Evolutionary conservation across 371 early-diverging fungal species (phyloP).

Genomic region (Blakeslea trispora): DNA sequence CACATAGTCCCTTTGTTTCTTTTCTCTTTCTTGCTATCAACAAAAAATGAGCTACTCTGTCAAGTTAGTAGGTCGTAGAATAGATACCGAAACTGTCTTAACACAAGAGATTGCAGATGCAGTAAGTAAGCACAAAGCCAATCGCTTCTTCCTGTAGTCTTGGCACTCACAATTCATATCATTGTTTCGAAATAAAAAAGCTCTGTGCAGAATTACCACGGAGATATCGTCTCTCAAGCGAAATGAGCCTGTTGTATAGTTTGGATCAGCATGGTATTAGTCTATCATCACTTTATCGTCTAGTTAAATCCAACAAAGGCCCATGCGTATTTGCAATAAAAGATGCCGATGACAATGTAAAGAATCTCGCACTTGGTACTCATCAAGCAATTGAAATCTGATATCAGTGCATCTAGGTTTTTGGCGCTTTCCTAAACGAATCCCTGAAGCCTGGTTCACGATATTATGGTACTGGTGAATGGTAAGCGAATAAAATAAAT

Average conservation of each 20-base stretch:
- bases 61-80: slow-evolving; percentile 43
- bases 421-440: slow-evolving; percentile 89
- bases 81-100: slow-evolving; percentile 57
- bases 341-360: slow-evolving; percentile 62
- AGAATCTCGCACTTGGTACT: neutral
- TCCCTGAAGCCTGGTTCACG: slow-evolving; percentile 63
- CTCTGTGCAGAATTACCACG: slow-evolving; percentile 56
- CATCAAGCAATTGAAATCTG: neutral
- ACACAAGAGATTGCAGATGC: slow-evolving; percentile 46
- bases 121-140: slow-evolving; percentile 27
- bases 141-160: neutral
- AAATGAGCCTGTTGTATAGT: slow-evolving; percentile 84
- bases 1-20: neutral
- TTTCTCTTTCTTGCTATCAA: slow-evolving; percentile 1
- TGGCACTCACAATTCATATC: neutral
- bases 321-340: slow-evolving; percentile 73
- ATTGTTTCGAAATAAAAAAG: slow-evolving; percentile 16
- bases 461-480: slow-evolving; percentile 92
- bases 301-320: slow-evolving; percentile 59
- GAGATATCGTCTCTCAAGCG: slow-evolving; percentile 58
- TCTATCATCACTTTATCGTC: slow-evolving; percentile 74
- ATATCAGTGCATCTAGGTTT: slow-evolving; percentile 57
- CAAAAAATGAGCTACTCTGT: slow-evolving; percentile 16
- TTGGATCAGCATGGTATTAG: slow-evolving; percentile 93
- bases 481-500: slow-evolving; percentile 53